Conservation (phyloP, 768 basidiomycete genomes). For the Calocybe cyanea region DNA sequence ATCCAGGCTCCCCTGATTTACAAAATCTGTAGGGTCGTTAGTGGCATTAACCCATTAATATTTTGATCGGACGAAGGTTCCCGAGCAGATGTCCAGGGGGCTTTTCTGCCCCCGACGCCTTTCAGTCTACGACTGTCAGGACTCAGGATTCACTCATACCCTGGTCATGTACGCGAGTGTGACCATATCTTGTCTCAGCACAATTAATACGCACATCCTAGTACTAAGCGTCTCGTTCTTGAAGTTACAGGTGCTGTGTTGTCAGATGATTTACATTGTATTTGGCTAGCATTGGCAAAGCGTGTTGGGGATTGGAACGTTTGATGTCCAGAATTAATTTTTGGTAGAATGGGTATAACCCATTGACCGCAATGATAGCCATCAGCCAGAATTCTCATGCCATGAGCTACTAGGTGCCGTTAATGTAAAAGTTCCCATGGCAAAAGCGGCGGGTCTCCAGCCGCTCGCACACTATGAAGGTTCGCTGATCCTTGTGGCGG, state of each 20-base stretch:
- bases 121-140: conserved; percentile 45
- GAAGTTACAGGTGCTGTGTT: conserved; percentile 46
- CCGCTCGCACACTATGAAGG: conserved; percentile 44
- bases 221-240: too few species aligned
- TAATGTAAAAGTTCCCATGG: conserved; percentile 56
- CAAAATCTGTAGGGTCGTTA: too few species aligned
- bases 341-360: conserved; percentile 44
- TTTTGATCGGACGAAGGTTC: too few species aligned
- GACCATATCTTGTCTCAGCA: too few species aligned
- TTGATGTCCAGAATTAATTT: conserved; percentile 42
- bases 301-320: conserved; percentile 52
- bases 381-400: too few species aligned
- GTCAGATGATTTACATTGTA: conserved; percentile 48
- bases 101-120: conserved; percentile 43
- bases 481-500: conserved; percentile 41
- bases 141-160: conserved; percentile 46
- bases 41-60: too few species aligned
- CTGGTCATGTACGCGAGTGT: too few species aligned
- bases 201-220: conserved; percentile 49
- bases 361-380: too few species aligned
- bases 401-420: conserved; percentile 41
- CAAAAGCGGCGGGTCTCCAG: conserved; percentile 50
- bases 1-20: too few species aligned
- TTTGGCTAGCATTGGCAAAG: conserved; percentile 60
- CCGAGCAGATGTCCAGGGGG: conserved; percentile 49